Conservation (phyloP, 2,329 filamentous ascomycete genomes). For the Monosporascus cannonballus region DNA sequence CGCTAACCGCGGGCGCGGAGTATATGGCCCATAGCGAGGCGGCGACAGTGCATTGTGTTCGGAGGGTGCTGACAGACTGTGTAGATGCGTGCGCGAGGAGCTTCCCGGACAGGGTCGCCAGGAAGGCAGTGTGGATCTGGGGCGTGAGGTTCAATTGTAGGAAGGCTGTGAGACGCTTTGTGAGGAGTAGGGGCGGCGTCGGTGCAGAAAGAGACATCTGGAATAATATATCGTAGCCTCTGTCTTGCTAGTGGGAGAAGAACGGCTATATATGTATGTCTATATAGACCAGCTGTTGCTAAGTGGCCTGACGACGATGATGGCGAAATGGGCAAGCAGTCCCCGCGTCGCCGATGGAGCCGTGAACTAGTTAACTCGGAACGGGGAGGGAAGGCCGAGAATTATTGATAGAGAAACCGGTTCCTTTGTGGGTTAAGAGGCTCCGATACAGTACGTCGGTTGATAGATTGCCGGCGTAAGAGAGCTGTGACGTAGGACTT, state of each 20-base stretch:
- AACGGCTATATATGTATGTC: not conserved
- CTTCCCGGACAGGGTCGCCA: conserved; percentile 55
- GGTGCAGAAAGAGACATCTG: conserved; percentile 26
- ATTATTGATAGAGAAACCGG: too few species aligned
- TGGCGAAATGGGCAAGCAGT: too few species aligned
- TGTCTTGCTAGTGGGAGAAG: not conserved
- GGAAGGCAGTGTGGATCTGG: conserved; percentile 52
- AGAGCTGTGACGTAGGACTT: too few species aligned
- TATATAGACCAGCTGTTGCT: too few species aligned
- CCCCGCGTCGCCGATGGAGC: too few species aligned
- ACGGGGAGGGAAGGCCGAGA: too few species aligned
- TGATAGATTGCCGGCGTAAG: too few species aligned
- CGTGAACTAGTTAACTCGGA: too few species aligned
- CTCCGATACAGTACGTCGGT: too few species aligned
- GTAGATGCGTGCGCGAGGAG: conserved; percentile 56
- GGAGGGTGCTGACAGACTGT: conserved; percentile 49
- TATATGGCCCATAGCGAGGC: conserved; percentile 57
- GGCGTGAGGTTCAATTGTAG: conserved; percentile 52
- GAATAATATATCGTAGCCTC: not conserved
- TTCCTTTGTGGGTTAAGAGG: too few species aligned
- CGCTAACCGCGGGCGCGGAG: conserved; percentile 33
- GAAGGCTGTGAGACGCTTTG: conserved; percentile 58
- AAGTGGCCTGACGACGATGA: too few species aligned
- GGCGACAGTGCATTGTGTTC: conserved; percentile 59
- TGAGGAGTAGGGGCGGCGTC: conserved; percentile 56